Evolutionary conservation across 306 rosid genomes (phyloP), one percentile per base, ranked within the genome.

Genomic region (Cyamopsis tetragonoloba): DNA sequence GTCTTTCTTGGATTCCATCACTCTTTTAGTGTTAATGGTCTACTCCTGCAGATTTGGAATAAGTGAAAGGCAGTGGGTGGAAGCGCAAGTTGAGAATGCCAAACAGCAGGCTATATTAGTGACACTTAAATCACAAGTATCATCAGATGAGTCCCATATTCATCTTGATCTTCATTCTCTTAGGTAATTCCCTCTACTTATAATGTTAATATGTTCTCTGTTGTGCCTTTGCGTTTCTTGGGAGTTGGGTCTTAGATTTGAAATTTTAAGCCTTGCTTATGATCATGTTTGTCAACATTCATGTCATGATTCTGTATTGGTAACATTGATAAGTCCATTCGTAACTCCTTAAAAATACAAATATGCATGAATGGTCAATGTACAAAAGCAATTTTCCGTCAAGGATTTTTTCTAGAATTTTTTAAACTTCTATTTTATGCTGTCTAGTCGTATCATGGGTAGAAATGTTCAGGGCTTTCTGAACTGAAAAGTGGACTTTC

Each of bases 1-100:
- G 4, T 54, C 14, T 55, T 69, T 67, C 47, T 22, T 53, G 35
- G 38, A 19, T 71, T 53, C 62, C 28, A 27, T 8, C 68, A n/a
- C 24, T 68, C 43, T 61, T 20, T 14, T 28, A 39, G 20, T 48
- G 72, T 30, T 47, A 43, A 64, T 65, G 32, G 50, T 70, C 43
- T 75, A 64, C 66, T 69, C 24, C 81, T 58, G 42, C 84, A 93
- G 99, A 80, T 93, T 93, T 83, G 99, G 99, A 83, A 85, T 91
- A 59, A 93, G 99, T 83, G 99, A 93, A 83, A 84, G 93, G 71
- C 99, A 93, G 59, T 93, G 99, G 99, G 99, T 93, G 41, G 99
- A 90, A 81, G 96, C 97, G 11, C 98, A 93, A 81, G 99, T 93
- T 74, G 95, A 93, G 79, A 93, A 90, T 75, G 92, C 97, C 66